These are phyloP conservation scores for Umbelopsis sp. DNA, from an alignment of 371 early-diverging fungal genomes.

Conservation along the genomic window DNA sequence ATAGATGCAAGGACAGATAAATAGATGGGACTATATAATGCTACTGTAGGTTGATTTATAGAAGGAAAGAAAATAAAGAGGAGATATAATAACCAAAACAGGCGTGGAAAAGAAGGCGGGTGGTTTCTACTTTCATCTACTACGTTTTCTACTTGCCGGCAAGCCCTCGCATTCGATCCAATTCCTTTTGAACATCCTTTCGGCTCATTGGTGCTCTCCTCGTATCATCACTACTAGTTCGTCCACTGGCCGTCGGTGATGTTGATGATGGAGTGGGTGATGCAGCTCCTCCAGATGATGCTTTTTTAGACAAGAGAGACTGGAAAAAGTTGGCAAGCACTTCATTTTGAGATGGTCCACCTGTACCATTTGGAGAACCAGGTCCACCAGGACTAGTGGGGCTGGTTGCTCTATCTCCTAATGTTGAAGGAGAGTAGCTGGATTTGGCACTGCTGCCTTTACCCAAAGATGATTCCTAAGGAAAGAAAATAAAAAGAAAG, in stretches of 20 bases:
- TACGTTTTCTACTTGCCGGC: conserved; percentile 17
- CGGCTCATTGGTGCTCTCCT: conserved; percentile 39
- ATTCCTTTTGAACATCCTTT: conserved; percentile 52
- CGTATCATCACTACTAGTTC: conserved; percentile 10
- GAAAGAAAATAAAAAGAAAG: background rate
- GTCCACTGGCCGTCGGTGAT: conserved; percentile 8
- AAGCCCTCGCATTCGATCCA: conserved; percentile 41
- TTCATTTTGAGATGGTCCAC: conserved; percentile 65
- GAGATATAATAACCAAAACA: conserved; percentile 9
- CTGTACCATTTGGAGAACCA: conserved; percentile 25
- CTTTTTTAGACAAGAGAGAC: conserved; percentile 76
- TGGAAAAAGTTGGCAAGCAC: conserved; percentile 90
- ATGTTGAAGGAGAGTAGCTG: conserved; percentile 19
- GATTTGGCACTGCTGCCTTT: conserved; percentile 21
- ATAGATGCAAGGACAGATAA: background rate
- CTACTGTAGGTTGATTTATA: conserved; percentile 6
- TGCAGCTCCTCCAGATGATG: conserved; percentile 27
- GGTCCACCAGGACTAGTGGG: conserved; percentile 27
- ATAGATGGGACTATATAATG: conserved; percentile 11
- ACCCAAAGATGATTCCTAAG: conserved; percentile 1
- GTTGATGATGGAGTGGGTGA: conserved; percentile 23
- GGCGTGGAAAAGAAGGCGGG: background rate
- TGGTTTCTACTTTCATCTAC: conserved; percentile 10
- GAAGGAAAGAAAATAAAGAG: background rate
- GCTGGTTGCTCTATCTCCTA: conserved; percentile 17